phyloP scores from a whole-genome alignment of 1,139 yeast species.

The Blastobotrys raffinosifermentans region DNA sequence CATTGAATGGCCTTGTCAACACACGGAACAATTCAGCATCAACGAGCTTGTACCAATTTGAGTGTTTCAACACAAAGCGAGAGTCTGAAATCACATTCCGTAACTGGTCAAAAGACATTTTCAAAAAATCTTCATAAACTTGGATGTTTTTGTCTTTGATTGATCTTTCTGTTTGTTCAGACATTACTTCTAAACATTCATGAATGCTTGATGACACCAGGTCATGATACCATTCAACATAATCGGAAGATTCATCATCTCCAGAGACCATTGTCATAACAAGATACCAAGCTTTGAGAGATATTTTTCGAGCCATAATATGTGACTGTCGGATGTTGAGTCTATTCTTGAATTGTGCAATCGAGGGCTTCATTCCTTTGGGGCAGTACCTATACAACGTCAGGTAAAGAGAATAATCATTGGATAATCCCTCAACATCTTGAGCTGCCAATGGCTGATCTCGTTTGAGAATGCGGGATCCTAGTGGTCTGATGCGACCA shows the following conservation, averaged over 20 bases:
- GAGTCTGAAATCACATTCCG: conserved; percentile 5
- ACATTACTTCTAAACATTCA: conserved; percentile 12
- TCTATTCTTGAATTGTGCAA: conserved; percentile 15
- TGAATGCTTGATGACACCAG: conserved; percentile 11
- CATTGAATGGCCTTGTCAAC: background rate
- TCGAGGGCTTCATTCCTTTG: conserved; percentile 14
- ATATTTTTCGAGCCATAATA: conserved; percentile 16
- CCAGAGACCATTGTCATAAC: conserved; percentile 11
- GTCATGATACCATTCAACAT: conserved; percentile 16
- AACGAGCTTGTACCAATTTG: conserved; percentile 8
- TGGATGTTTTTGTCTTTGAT: conserved; percentile 10
- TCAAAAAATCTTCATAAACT: conserved; percentile 14
- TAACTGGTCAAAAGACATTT: conserved; percentile 3
- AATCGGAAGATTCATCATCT: conserved; percentile 8
- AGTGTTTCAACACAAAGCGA: conserved; percentile 2
- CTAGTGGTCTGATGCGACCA: conserved; percentile 17
- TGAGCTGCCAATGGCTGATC: conserved; percentile 11
- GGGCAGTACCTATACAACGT: conserved; percentile 14
- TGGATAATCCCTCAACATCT: conserved; percentile 19
- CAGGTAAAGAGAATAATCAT: conserved; percentile 18
- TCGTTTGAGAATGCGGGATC: conserved; percentile 12
- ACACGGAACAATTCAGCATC: conserved; percentile 1
- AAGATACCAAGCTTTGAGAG: conserved; percentile 16
- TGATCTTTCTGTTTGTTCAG: conserved; percentile 8
- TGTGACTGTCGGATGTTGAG: conserved; percentile 17